A percentile compares a stretch with the other conserved stretches of the same genome.
phyloP scores from a whole-genome alignment of 176 grass and related monocot genomes.

The Stipa capillata region DNA sequence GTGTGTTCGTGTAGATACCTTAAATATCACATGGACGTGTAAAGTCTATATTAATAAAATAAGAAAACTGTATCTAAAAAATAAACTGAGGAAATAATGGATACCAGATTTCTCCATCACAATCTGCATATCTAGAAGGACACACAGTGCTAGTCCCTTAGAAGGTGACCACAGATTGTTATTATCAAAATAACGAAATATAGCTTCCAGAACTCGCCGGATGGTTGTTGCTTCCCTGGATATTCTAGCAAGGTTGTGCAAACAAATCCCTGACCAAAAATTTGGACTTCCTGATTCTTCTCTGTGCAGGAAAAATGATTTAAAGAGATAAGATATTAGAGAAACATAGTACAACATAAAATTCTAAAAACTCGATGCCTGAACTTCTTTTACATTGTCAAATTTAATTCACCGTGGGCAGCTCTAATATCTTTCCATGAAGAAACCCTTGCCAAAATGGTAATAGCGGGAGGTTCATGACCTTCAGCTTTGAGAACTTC shows the following conservation, averaged over 20 bases:
- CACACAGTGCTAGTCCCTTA: conserved; percentile 67
- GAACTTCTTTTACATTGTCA: conserved; percentile 45
- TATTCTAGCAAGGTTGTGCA: conserved; percentile 97
- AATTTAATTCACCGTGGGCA: conserved; percentile 27
- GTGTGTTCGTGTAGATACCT: conserved; percentile 2
- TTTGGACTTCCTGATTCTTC: conserved; percentile 70
- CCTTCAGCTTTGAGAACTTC: conserved; percentile 71
- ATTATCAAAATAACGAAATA: conserved; percentile 96
- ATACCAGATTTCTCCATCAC: conserved; percentile 89
- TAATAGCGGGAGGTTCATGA: conserved; percentile 32
- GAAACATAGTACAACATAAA: neutral
- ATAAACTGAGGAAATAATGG: neutral
- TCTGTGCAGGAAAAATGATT: conserved; percentile 38
- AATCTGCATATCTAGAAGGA: conserved; percentile 85
- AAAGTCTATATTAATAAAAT: conserved; percentile 2
- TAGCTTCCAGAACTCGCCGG: conserved; percentile 82
- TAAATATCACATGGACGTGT: neutral
- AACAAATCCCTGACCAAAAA: conserved; percentile 94
- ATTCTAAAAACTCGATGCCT: neutral
- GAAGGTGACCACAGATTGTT: conserved; percentile 75
- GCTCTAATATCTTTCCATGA: conserved; percentile 84
- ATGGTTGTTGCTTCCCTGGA: conserved; percentile 88
- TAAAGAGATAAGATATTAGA: conserved; percentile 34
- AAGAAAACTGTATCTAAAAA: neutral
- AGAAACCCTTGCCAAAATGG: conserved; percentile 55